Evolutionary conservation across 1,139 yeast species (phyloP), one percentile per base, ranked within the genome.

Genomic region (Pichia sp.): DNA sequence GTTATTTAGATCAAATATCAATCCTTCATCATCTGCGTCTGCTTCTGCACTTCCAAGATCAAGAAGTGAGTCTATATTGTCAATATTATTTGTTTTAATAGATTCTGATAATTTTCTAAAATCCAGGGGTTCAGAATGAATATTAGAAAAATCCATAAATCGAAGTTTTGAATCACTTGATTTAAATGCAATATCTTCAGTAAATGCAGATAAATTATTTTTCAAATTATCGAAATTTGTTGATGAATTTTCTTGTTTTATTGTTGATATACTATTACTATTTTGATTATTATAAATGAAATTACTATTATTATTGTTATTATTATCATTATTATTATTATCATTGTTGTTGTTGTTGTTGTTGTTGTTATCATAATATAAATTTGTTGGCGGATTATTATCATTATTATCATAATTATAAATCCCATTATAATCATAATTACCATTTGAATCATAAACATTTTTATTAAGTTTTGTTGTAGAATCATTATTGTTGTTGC

Each of bases 131-230:
- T 48, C 51, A 3, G 41, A 33, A 11, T 38, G 35, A 9, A 16
- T 25, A 28, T 38, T 39, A 3, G 51, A 45, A 37, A 45, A 46
- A 41, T 48, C 51, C 51, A 48, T 45, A 12, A 48, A 48, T 7
- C 37, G 39, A 3, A 48, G 39, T 35, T 45, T 45, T 11, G 51
- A 48, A 25, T 42, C 39, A 16, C 37, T 35, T 6, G 43, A 30
- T 20, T 35, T 48, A 1, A 45, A 7, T 3, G 30, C 35, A 11
- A 37, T 23, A 27, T 41, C 16, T 6, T 40, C 45, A 3, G 49
- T 42, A 29, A 48, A 48, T 22, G 49, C 51, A 11, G 46, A 36
- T 3, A 48, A 8, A 26, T 29, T 39, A 6, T 41, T 33, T 27
- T 43, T 45, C 22, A 46, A 39, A n/a, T 33, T 28, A 24, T 22